Evolutionary conservation across 1,139 yeast species (phyloP).

Genomic region (Protomyces arabidopsidicola): DNA sequence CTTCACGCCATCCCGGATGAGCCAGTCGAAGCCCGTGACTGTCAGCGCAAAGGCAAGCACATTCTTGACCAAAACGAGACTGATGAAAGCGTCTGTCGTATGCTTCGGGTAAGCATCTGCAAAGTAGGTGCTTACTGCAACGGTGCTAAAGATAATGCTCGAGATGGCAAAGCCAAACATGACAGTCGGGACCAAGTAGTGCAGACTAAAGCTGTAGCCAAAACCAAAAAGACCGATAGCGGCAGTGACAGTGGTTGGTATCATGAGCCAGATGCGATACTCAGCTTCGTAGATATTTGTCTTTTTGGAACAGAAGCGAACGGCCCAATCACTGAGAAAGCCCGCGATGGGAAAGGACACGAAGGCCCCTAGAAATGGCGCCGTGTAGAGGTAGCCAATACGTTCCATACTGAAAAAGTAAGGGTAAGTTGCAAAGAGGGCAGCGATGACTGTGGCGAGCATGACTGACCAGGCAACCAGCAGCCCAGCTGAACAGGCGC

Average conservation of each 20-base stretch:
- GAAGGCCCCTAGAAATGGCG: conserved; percentile 32
- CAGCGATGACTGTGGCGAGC: conserved; percentile 33
- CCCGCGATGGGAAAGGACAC: conserved; percentile 33
- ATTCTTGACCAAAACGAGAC: conserved; percentile 32
- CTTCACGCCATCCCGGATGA: conserved; percentile 28
- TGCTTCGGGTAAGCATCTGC: conserved; percentile 33
- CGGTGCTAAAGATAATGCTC: conserved; percentile 32
- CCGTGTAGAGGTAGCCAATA: conserved; percentile 33
- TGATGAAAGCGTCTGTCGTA: conserved; percentile 32
- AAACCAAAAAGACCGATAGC: conserved; percentile 49
- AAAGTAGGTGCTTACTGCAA: conserved; percentile 32
- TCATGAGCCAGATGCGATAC: conserved; percentile 47
- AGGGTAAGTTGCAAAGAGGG: conserved; percentile 32
- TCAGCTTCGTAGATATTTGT: conserved; percentile 54
- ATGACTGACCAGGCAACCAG: conserved; percentile 34
- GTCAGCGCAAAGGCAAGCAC: conserved; percentile 32
- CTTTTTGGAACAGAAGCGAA: conserved; percentile 36
- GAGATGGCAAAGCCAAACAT: conserved; percentile 32
- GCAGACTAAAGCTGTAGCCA: conserved; percentile 46
- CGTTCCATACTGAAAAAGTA: conserved; percentile 30
- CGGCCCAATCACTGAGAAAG: conserved; percentile 28
- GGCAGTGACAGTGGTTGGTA: conserved; percentile 44
- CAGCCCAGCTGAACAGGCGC: conserved; percentile 31
- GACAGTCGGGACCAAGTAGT: conserved; percentile 30
- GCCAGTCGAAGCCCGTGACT: conserved; percentile 31